Evolutionary conservation across 1,284 basidiomycete genomes (phyloP).

Genomic region (Mycocalia duriaeana): DNA sequence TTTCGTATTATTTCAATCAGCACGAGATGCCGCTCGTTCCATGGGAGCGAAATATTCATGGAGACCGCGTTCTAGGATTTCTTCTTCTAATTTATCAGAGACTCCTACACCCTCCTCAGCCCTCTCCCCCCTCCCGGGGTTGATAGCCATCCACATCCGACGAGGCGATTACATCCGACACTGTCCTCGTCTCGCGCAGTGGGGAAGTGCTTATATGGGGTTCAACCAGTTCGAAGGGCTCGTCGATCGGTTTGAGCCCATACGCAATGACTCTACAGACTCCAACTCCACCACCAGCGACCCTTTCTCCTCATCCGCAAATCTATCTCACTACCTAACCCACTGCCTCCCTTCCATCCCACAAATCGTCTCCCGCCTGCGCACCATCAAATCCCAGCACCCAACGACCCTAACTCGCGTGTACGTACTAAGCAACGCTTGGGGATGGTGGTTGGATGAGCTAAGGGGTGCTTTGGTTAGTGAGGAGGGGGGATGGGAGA

Average conservation of each 20-base stretch:
- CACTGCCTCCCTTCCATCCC: constrained; percentile 56
- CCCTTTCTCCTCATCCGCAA: no score
- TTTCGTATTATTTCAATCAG: background rate
- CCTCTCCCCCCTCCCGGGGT: no score
- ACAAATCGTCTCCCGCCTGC: constrained; percentile 45
- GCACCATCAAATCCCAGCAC: constrained; percentile 31
- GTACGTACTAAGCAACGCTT: constrained; percentile 49
- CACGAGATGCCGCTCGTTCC: no score
- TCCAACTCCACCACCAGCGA: constrained; percentile 3
- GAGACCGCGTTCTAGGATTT: no score
- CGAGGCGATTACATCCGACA: no score
- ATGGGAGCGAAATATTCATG: no score
- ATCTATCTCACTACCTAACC: constrained; percentile 35
- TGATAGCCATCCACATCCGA: no score
- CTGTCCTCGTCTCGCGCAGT: no score
- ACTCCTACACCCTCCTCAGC: no score
- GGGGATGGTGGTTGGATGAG: constrained; percentile 43
- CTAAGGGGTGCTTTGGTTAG: constrained; percentile 38
- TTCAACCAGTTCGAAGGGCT: background rate
- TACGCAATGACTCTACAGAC: constrained; percentile 6
- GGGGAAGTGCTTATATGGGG: no score
- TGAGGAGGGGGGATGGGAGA: constrained; percentile 53
- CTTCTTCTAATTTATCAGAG: no score
- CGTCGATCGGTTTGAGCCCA: background rate
- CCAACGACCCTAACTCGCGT: constrained; percentile 21